phyloP scores from a whole-genome alignment of 306 rosid species.

The Acacia confusa region DNA sequence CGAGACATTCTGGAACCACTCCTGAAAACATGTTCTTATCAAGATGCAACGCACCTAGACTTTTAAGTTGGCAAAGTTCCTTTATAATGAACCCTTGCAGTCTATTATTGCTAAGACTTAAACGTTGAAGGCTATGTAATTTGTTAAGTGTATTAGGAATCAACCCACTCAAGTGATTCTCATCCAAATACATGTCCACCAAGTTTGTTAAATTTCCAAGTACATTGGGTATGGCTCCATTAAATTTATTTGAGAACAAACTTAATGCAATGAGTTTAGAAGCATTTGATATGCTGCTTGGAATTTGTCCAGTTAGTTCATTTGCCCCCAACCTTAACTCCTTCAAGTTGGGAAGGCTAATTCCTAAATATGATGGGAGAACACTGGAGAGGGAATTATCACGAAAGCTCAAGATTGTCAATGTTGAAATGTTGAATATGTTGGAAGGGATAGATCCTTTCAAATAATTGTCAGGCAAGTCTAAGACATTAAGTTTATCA shows the following conservation, averaged over 20 bases:
- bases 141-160: background rate
- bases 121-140: background rate
- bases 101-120: background rate
- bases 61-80: background rate
- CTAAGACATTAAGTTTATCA: no score
- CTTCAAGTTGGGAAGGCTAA: background rate
- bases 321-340: accelerated
- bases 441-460: background rate
- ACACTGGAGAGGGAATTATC: background rate
- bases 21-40: background rate
- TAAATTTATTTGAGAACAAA: no score
- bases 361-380: background rate
- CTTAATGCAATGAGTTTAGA: background rate
- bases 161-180: background rate
- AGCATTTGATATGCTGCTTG: background rate
- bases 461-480: no score
- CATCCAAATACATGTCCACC: background rate
- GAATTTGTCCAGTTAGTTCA: background rate
- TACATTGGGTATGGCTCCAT: background rate
- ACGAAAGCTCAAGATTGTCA: accelerated
- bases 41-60: background rate
- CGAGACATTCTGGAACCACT: no score
- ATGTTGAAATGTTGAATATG: background rate
- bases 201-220: background rate
- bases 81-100: background rate